These are phyloP conservation scores for Mycocentrospora acerina DNA, from an alignment of 2,329 filamentous ascomycete genomes.

Conservation along the genomic window DNA sequence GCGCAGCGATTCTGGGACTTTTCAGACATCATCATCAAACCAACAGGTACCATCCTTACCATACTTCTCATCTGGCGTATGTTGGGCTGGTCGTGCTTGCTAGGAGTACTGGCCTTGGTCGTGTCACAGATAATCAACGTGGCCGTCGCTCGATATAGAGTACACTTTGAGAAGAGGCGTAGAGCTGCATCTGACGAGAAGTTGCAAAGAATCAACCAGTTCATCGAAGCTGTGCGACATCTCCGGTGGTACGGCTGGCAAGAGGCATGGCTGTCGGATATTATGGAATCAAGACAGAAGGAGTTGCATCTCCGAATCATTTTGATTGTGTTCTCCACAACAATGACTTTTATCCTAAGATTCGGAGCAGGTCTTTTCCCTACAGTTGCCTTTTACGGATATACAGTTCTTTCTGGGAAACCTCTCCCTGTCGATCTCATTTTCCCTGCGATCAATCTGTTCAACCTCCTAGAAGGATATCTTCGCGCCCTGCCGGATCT, in stretches of 20 bases:
- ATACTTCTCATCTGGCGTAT: conserved; percentile 74
- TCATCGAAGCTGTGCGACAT: conserved; percentile 82
- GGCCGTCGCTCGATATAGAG: conserved; percentile 64
- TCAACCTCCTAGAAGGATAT: conserved; percentile 71
- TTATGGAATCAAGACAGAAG: conserved; percentile 66
- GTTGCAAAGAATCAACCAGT: conserved; percentile 78
- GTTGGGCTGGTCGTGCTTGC: conserved; percentile 75
- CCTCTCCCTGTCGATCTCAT: conserved; percentile 77
- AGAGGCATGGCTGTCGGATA: conserved; percentile 68
- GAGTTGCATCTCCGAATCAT: conserved; percentile 68
- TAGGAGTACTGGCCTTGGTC: conserved; percentile 70
- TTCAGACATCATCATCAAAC: conserved; percentile 71
- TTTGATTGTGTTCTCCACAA: conserved; percentile 62
- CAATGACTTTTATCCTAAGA: conserved; percentile 69
- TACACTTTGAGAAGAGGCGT: conserved; percentile 70
- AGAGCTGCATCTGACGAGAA: conserved; percentile 74
- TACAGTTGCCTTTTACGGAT: conserved; percentile 78
- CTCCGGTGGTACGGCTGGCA: conserved; percentile 84
- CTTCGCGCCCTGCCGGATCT: conserved; percentile 74
- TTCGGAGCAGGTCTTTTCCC: conserved; percentile 75
- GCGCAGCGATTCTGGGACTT: conserved; percentile 89
- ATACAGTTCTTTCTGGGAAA: conserved; percentile 69
- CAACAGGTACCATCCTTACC: conserved; percentile 73
- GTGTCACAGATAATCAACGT: conserved; percentile 70
- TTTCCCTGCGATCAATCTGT: conserved; percentile 82